A percentile compares a stretch with the other conserved stretches of the same genome.
Conservation (phyloP, 805 yeast genomes). For the Candida broadrunensis region DNA sequence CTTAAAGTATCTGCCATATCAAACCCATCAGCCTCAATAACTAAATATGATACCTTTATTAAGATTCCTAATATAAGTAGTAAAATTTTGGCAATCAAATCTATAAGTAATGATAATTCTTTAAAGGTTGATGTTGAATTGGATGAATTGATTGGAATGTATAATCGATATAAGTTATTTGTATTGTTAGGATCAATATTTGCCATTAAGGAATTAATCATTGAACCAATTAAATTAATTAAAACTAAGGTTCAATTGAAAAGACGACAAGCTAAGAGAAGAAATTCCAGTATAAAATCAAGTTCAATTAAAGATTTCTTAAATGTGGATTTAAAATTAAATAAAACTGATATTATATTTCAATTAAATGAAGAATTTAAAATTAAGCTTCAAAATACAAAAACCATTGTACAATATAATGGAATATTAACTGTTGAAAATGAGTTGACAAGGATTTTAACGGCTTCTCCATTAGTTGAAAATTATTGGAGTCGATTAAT, state of each 20-base stretch:
- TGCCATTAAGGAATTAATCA: conserved; percentile 24
- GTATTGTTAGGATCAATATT: conserved; percentile 31
- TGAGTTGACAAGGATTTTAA: conserved; percentile 40
- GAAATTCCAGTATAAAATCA: background rate
- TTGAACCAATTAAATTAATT: conserved; percentile 25
- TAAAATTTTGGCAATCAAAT: conserved; percentile 7
- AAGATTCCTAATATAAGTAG: conserved; percentile 19
- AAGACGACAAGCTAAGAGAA: background rate
- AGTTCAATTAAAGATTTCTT: conserved; percentile 1
- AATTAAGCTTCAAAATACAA: conserved; percentile 40
- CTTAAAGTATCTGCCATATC: conserved; percentile 6
- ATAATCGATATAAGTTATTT: conserved; percentile 31
- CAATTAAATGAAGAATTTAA: conserved; percentile 49
- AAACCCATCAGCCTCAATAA: background rate
- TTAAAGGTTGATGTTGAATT: conserved; percentile 12
- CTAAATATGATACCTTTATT: conserved; percentile 12
- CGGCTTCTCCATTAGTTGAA: conserved; percentile 49
- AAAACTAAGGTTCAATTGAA: conserved; percentile 16
- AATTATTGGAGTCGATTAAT: conserved; percentile 50
- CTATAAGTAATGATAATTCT: conserved; percentile 5
- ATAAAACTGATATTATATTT: conserved; percentile 20
- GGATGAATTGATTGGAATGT: conserved; percentile 14
- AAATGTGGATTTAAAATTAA: conserved; percentile 10
- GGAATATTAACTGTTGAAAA: conserved; percentile 9
- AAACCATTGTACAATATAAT: conserved; percentile 1